Conservation (phyloP, 805 yeast genomes). For the Teunomyces pallodes region DNA sequence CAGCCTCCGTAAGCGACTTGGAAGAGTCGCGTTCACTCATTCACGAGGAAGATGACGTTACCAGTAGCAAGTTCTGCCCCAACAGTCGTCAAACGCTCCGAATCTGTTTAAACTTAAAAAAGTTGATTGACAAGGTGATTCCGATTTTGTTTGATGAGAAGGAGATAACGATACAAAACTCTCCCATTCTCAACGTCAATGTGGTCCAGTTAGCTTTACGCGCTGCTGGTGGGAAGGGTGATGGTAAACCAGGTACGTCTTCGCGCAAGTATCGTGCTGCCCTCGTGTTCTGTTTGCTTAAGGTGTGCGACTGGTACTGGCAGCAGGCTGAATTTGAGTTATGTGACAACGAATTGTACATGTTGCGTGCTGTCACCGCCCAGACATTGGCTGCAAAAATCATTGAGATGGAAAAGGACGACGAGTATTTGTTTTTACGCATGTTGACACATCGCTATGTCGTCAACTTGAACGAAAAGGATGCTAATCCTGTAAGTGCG, state of each 20-base stretch:
- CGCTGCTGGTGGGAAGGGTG: slow-evolving; percentile 81
- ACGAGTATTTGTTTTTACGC: slow-evolving; percentile 63
- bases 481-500: slow-evolving; percentile 66
- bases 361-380: slow-evolving; percentile 64
- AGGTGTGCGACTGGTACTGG: slow-evolving; percentile 78
- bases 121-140: slow-evolving; percentile 65
- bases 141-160: slow-evolving; percentile 59
- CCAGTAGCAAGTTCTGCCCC: slow-evolving; percentile 38
- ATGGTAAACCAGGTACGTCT: slow-evolving; percentile 52
- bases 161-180: slow-evolving; percentile 52
- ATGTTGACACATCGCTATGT: slow-evolving; percentile 75
- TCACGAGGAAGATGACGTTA: slow-evolving; percentile 1
- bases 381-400: slow-evolving; percentile 68
- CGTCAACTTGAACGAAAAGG: slow-evolving; percentile 60
- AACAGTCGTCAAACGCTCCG: slow-evolving; percentile 66
- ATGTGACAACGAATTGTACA: slow-evolving; percentile 63
- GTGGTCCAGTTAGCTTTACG: slow-evolving; percentile 59
- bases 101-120: slow-evolving; percentile 70
- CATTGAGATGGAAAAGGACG: slow-evolving; percentile 61
- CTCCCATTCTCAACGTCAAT: slow-evolving; percentile 55
- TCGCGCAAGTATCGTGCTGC: slow-evolving; percentile 64
- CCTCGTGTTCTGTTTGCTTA: slow-evolving; percentile 66
- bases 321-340: slow-evolving; percentile 57
- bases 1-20: slow-evolving; percentile 3
- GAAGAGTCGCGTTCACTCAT: slow-evolving; percentile 3